These are phyloP conservation scores for Fusarium napiforme DNA, from an alignment of 2,329 filamentous ascomycete genomes.

Conservation along the genomic window DNA sequence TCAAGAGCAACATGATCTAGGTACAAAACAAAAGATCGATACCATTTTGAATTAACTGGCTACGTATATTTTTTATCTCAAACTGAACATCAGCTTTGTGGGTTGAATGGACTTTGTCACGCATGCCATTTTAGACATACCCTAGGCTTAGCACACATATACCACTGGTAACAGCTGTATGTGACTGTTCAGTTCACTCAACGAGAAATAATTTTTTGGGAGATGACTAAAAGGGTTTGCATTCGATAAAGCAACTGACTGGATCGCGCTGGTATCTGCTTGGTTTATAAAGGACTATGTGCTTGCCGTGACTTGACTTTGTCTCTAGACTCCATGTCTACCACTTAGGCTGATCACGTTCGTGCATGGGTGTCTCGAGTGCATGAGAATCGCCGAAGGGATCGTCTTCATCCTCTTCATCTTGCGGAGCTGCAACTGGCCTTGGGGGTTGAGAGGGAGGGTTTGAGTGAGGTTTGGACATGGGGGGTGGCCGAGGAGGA, in stretches of 20 bases:
- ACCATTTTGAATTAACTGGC: neutral
- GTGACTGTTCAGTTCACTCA: neutral
- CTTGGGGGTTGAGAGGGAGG: conserved; percentile 36
- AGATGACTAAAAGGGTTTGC: neutral
- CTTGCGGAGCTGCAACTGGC: conserved; percentile 59
- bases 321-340: conserved; percentile 3
- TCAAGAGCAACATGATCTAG: neutral
- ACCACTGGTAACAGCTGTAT: neutral
- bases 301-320: neutral
- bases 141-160: neutral
- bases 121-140: neutral
- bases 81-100: neutral
- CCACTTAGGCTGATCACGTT: conserved; percentile 49
- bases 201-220: neutral
- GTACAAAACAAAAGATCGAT: neutral
- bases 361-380: conserved; percentile 55
- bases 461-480: conserved; percentile 36
- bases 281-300: neutral
- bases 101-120: neutral
- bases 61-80: neutral
- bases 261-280: neutral
- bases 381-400: conserved; percentile 89
- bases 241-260: neutral
- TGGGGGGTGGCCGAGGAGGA: conserved; percentile 54
- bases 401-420: conserved; percentile 83